These are phyloP conservation scores for Venturia asperata DNA, from an alignment of 2,329 filamentous ascomycete species.

Conservation along the genomic window DNA sequence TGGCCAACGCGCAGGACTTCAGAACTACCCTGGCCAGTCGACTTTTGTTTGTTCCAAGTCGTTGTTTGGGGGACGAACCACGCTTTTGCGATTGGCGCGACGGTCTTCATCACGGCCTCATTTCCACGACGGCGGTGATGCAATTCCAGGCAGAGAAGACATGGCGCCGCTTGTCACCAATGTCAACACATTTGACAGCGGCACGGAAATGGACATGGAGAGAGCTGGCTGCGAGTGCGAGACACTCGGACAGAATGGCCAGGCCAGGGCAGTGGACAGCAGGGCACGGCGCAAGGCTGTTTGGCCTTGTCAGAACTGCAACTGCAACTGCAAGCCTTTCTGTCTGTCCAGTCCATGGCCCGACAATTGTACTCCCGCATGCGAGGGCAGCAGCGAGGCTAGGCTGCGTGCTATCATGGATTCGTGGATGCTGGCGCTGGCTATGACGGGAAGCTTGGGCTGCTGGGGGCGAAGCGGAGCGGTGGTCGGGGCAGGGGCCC, in stretches of 20 bases:
- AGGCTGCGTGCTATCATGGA: too few relatives aligned
- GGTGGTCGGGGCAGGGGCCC: neutral
- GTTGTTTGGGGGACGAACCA: conserved; percentile 10
- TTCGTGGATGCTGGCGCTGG: too few relatives aligned
- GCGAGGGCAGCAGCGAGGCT: too few relatives aligned
- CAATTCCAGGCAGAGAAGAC: neutral
- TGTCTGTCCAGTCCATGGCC: too few relatives aligned
- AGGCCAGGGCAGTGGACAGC: neutral
- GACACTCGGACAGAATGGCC: too few relatives aligned
- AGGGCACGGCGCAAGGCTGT: neutral
- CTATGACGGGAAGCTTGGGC: too few relatives aligned
- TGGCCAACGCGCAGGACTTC: neutral
- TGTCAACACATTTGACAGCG: neutral
- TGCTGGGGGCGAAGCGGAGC: too few relatives aligned
- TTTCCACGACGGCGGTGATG: neutral
- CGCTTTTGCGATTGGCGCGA: neutral
- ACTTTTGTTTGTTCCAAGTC: neutral
- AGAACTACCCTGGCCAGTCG: neutral
- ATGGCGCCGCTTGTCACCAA: neutral
- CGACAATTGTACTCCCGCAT: too few relatives aligned
- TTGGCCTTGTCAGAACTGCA: neutral
- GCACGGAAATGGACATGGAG: too few relatives aligned
- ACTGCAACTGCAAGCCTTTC: too few relatives aligned
- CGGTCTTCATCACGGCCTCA: neutral
- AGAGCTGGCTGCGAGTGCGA: too few relatives aligned